phyloP scores from a whole-genome alignment of 345 rosid species.

The Sisymbrium altissimum region DNA sequence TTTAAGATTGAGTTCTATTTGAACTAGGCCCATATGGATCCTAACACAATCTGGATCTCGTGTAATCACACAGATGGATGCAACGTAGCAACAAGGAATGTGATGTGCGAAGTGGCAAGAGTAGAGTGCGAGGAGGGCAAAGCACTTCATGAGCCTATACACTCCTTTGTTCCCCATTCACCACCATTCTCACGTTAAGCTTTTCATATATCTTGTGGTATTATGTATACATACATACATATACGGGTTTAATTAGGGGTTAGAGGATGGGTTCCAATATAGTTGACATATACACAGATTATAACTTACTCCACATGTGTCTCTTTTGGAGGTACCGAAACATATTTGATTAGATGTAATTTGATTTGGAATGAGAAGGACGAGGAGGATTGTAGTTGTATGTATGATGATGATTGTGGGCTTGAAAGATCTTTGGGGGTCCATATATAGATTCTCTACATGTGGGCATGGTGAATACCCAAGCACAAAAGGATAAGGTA shows the following conservation, averaged over 20 bases:
- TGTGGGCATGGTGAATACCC: conserved; percentile 25
- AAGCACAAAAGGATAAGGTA: conserved; percentile 7
- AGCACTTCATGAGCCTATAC: conserved; percentile 5
- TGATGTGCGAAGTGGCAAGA: conserved; percentile 19
- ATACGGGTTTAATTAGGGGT: background rate
- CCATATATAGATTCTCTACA: conserved; percentile 24
- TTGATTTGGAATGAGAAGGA: conserved; percentile 12
- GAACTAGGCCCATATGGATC: background rate
- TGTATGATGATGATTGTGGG: conserved; percentile 21
- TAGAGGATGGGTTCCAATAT: background rate
- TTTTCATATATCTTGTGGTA: background rate
- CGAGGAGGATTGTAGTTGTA: background rate
- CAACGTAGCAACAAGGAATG: conserved; percentile 14
- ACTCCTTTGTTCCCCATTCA: conserved; percentile 25
- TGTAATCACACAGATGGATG: conserved; percentile 22
- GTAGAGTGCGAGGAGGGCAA: conserved; percentile 19
- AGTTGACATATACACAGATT: background rate
- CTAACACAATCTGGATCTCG: background rate
- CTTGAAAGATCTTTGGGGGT: conserved; percentile 29
- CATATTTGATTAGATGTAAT: background rate
- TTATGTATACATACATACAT: background rate
- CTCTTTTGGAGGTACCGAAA: conserved; percentile 18
- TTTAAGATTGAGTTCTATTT: background rate
- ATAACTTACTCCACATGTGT: conserved; percentile 2
- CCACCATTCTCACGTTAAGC: conserved; percentile 28